Conservation (phyloP, 2,329 filamentous ascomycete species). For the Chaetomium sp. region DNA sequence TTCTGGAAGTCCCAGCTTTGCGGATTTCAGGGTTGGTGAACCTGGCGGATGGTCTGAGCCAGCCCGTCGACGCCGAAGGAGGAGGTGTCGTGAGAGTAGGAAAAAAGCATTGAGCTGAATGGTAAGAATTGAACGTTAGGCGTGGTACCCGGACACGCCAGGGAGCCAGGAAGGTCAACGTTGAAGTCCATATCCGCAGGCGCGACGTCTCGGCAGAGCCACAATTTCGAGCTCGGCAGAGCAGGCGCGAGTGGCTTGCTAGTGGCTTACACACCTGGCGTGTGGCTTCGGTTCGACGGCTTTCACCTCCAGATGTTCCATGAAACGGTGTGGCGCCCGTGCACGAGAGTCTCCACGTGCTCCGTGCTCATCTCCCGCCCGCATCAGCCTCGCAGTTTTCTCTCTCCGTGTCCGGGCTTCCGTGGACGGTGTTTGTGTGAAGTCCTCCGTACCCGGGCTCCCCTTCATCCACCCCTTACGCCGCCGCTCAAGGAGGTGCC, state of each 20-base stretch:
- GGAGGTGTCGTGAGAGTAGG: background rate
- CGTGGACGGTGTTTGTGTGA: background rate
- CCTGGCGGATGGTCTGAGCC: background rate
- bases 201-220: too few species aligned
- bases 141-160: too few species aligned
- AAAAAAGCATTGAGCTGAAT: too few species aligned
- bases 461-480: background rate
- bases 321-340: slow-evolving; percentile 4
- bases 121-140: too few species aligned
- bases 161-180: background rate
- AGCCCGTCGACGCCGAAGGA: slow-evolving; percentile 4
- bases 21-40: background rate
- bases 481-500: background rate
- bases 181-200: background rate
- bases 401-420: too few species aligned
- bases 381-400: too few species aligned
- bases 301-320: background rate
- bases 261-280: background rate
- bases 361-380: background rate
- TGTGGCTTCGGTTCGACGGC: slow-evolving; percentile 13
- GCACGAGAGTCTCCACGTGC: slow-evolving; percentile 12
- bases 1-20: slow-evolving; percentile 6
- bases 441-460: background rate
- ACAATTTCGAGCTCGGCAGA: too few species aligned
- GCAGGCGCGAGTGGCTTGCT: background rate